Percentiles rank a stretch among this genome's conserved stretches.
phyloP scores from a whole-genome alignment of 225 moss, liverwort and hornwort species.

The Takakia lepidozioides region DNA sequence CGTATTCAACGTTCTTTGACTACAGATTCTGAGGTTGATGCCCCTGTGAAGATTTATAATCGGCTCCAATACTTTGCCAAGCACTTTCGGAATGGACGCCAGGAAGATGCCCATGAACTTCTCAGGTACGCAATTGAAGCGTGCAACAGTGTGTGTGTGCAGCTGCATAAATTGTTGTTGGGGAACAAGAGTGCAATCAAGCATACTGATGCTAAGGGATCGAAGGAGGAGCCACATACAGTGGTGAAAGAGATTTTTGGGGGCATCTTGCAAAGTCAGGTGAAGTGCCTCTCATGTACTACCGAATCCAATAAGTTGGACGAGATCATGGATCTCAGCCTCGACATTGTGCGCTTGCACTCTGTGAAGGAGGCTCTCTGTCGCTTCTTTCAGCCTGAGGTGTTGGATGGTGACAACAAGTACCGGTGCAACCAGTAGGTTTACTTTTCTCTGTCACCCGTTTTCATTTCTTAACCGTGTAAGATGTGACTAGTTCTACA shows the following conservation, averaged over 20 bases:
- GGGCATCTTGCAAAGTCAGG: conserved; percentile 72
- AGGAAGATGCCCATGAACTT: conserved; percentile 85
- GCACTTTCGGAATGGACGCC: conserved; percentile 74
- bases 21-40: conserved; percentile 41
- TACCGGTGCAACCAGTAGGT: conserved; percentile 72
- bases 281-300: conserved; percentile 59
- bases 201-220: conserved; percentile 36
- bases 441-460: background rate
- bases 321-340: conserved; percentile 79
- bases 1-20: conserved; percentile 63
- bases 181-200: conserved; percentile 29
- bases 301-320: conserved; percentile 74
- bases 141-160: conserved; percentile 68
- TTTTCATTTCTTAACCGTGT: background rate
- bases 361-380: conserved; percentile 60
- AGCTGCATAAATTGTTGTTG: conserved; percentile 47
- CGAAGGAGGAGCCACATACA: conserved; percentile 71
- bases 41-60: conserved; percentile 62
- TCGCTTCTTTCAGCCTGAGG: conserved; percentile 74
- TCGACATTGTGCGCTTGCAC: conserved; percentile 52
- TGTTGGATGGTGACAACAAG: conserved; percentile 77
- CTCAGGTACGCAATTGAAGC: conserved; percentile 73
- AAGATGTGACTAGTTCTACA: background rate
- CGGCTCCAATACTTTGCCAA: conserved; percentile 63
- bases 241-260: conserved; percentile 79